Base-by-base conservation (phyloP, 768 basidiomycete species). In the Fomitopsis serialis region DNA sequence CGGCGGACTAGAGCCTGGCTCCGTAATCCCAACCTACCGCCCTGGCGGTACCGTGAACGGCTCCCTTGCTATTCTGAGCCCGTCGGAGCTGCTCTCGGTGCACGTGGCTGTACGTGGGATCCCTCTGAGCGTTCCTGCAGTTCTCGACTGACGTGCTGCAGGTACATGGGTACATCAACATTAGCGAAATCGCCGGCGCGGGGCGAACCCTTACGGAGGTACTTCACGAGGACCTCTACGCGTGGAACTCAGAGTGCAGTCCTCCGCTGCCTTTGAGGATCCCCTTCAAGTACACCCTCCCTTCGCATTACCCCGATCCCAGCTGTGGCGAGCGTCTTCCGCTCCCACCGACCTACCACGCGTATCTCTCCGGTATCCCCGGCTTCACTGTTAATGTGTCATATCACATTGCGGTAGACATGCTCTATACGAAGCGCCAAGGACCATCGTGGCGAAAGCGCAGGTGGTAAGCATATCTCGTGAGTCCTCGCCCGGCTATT, bases 151-250 rank as follows among this genome's bases (percentile, higher is more conserved):
- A 17, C 29, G 48, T 17, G 21, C 11, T 13, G 12, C 40, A 69
- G 68, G 48, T 68, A 48, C 63, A 64, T 22, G 68, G 68, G 0
- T 40, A 22, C 17, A 57, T 70, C 23, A 58, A 59, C 48, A 53
- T 67, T 19, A 55, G 65, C 40, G 68, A 68, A 43, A 34, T 64
- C 3, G 68, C 62, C 1, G 66, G 64, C 2, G 45, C 60, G 2
- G 65, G 63, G 17, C 23, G 54, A 19, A n/a, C 22, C 13, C 42
- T 43, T 19, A 37, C 56, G 15, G 27, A 53, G n/a, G 45, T 63
- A 21, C 13, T 66, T 2, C 52, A 57, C 37, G 57, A 61, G 25
- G 50, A 42, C 15, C 47, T 63, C 7, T 66, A 60, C 54, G 44
- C 53, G 4, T 66, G 65, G 65, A 46, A 59, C 8, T 48, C 61